Base-by-base conservation (phyloP, 2,329 filamentous ascomycete species). In the Ascosphaera pollenicola region DNA sequence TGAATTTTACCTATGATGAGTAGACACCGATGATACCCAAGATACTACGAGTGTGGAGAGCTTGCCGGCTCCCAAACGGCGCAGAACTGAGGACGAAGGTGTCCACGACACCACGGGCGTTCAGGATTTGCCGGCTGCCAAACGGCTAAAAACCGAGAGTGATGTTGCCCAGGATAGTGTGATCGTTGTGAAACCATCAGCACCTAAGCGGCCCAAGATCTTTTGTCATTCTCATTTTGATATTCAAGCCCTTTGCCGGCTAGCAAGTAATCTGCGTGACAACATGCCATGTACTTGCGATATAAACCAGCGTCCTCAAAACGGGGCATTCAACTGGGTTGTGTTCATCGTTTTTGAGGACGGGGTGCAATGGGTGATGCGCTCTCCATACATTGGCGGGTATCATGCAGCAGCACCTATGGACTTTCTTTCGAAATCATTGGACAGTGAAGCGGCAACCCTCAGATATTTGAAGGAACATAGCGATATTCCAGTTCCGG, bases 361-460 rank as follows among this genome's bases (percentile, higher is more conserved):
- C 41, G 44, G 48, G 30, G 44, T 51, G 30, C 45, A 46, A 43
- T 55, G 51, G 51, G 44, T 51, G 1, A 51, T 55, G 28, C 45
- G 54, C 39, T 50, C 52, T 15, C 52, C 51, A 32, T 41, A 42
- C 16, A 30, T 42, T 13, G 39, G 30, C 35, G n/a, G n/a, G n/a
- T n/a, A n/a, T n/a, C n/a, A n/a, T n/a, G n/a, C n/a, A n/a, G n/a
- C n/a, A n/a, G n/a, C n/a, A n/a, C n/a, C n/a, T n/a, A n/a, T n/a
- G n/a, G 38, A 45, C 17, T 40, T 38, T 35, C 37, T 41, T 17
- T 19, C 32, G 8, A 47, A 43, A 41, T 40, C 55, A 21, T 42
- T 55, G n/a, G 49, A 42, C 38, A 55, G 52, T 35, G 51, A 56
- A 44, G 53, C 46, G 39, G 51, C 49, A 21, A 54, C 50, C 3